These are phyloP conservation scores for Rhizophagus prolifer DNA, from an alignment of 192 early-diverging fungal genomes.

Conservation along the genomic window DNA sequence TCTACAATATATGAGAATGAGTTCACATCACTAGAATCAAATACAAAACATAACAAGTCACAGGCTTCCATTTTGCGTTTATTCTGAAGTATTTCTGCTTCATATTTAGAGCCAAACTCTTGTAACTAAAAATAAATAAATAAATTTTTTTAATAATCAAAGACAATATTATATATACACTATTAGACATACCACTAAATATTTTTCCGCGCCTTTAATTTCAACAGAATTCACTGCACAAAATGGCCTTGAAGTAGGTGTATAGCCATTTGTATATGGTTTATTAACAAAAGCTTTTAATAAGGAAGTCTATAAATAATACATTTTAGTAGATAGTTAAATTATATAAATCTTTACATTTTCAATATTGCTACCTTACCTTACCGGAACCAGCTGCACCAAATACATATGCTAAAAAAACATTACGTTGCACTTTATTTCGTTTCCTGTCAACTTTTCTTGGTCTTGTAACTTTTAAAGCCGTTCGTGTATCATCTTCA, in stretches of 20 bases:
- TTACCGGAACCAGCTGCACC: conserved; percentile 93
- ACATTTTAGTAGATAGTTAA: no score
- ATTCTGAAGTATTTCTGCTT: conserved; percentile 88
- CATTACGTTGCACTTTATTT: conserved; percentile 83
- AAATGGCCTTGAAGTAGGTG: conserved; percentile 72
- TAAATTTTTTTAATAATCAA: not conserved
- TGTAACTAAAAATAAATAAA: conserved; percentile 63
- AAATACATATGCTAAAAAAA: conserved; percentile 94
- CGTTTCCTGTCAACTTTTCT: conserved; percentile 71
- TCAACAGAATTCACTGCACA: conserved; percentile 94
- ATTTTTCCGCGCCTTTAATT: conserved; percentile 90
- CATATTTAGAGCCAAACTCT: conserved; percentile 85
- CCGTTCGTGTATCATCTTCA: conserved; percentile 84
- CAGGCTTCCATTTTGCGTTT: conserved; percentile 82
- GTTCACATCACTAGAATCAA: conserved; percentile 89
- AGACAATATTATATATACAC: conserved; percentile 7
- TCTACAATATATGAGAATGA: conserved; percentile 92
- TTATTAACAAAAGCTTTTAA: conserved; percentile 86
- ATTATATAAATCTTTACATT: no score
- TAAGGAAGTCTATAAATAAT: conserved; percentile 66
- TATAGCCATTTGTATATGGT: conserved; percentile 72
- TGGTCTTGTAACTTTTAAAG: conserved; percentile 76
- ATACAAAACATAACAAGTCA: conserved; percentile 93
- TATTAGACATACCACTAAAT: conserved; percentile 73
- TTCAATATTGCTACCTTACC: conserved; percentile 39